A percentile compares a stretch with the other conserved stretches of the same genome.
These are phyloP conservation scores for Starmerella davenportii DNA, from an alignment of 805 yeast species.

Conservation along the genomic window DNA sequence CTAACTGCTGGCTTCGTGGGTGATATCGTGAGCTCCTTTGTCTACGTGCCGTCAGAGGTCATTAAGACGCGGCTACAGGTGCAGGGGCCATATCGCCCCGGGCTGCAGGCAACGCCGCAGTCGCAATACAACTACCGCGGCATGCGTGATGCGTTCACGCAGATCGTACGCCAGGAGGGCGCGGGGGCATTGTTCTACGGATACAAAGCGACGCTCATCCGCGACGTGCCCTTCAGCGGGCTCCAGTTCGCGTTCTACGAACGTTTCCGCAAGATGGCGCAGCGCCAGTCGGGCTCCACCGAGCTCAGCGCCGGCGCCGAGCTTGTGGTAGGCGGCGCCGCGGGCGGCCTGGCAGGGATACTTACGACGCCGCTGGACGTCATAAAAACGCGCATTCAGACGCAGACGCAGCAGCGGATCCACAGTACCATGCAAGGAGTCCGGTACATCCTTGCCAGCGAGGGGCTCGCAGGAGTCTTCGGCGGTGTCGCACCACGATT, in stretches of 20 bases:
- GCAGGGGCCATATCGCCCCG: constrained; percentile 76
- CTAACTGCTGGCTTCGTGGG: constrained; percentile 83
- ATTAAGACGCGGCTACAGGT: constrained; percentile 81
- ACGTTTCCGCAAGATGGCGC: constrained; percentile 28
- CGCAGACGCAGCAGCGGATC: constrained; percentile 35
- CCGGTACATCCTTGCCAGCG: constrained; percentile 40
- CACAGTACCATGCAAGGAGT: constrained; percentile 37
- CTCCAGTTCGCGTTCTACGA: constrained; percentile 93
- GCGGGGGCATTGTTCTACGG: constrained; percentile 64
- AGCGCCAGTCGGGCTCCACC: constrained; percentile 16
- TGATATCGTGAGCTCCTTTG: constrained; percentile 70
- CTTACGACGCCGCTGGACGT: constrained; percentile 86
- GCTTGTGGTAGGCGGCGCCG: constrained; percentile 77
- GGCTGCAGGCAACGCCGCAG: constrained; percentile 37
- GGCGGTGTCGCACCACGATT: constrained; percentile 94
- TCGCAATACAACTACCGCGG: constrained; percentile 53
- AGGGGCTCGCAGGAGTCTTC: constrained; percentile 67
- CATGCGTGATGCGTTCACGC: constrained; percentile 48
- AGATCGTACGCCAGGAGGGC: constrained; percentile 58
- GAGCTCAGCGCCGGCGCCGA: constrained; percentile 34
- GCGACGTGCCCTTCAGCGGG: constrained; percentile 93
- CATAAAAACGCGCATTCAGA: constrained; percentile 80
- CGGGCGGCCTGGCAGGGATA: constrained; percentile 84
- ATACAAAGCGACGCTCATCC: constrained; percentile 76
- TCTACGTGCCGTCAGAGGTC: constrained; percentile 92